phyloP scores from a whole-genome alignment of 768 basidiomycete genomes.

The Trametopsis cervina region DNA sequence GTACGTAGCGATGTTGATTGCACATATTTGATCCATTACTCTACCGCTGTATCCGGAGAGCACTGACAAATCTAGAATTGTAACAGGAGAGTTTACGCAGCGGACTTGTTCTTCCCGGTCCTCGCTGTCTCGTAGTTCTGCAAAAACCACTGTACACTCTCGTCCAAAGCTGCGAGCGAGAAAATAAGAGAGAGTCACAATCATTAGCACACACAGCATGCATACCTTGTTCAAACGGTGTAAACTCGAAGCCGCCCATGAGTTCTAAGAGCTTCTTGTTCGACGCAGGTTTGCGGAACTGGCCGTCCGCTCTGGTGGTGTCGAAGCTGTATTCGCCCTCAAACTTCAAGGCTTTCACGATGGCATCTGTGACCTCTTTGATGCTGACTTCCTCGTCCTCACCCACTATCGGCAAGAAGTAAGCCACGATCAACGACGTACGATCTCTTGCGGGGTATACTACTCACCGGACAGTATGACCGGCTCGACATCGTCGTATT shows the following conservation, averaged over 20 bases:
- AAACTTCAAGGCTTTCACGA: slow-evolving; percentile 79
- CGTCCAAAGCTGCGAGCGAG: slow-evolving; percentile 62
- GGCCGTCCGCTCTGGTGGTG: slow-evolving; percentile 78
- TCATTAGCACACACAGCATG: no score
- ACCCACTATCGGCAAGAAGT: slow-evolving; percentile 46
- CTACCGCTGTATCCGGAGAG: no score
- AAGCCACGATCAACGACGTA: neutral
- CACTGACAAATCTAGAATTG: no score
- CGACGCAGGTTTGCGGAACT: slow-evolving; percentile 94
- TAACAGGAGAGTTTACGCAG: neutral
- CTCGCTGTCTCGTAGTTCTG: slow-evolving; percentile 72
- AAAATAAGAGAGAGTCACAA: neutral
- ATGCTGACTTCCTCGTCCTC: slow-evolving; percentile 95
- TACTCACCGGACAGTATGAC: slow-evolving; percentile 78
- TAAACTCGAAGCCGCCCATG: slow-evolving; percentile 82
- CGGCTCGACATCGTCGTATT: slow-evolving; percentile 90
- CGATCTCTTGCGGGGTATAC: no score
- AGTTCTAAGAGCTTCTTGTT: slow-evolving; percentile 79
- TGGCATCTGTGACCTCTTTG: slow-evolving; percentile 83
- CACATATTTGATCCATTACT: no score
- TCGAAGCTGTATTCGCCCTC: slow-evolving; percentile 78
- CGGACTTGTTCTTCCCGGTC: slow-evolving; percentile 34
- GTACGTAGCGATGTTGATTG: no score
- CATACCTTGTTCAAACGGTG: slow-evolving; percentile 80
- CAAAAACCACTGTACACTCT: slow-evolving; percentile 83